phyloP scores from a whole-genome alignment of 139 green algal genomes.

The Raphidocelis subcapitata region DNA sequence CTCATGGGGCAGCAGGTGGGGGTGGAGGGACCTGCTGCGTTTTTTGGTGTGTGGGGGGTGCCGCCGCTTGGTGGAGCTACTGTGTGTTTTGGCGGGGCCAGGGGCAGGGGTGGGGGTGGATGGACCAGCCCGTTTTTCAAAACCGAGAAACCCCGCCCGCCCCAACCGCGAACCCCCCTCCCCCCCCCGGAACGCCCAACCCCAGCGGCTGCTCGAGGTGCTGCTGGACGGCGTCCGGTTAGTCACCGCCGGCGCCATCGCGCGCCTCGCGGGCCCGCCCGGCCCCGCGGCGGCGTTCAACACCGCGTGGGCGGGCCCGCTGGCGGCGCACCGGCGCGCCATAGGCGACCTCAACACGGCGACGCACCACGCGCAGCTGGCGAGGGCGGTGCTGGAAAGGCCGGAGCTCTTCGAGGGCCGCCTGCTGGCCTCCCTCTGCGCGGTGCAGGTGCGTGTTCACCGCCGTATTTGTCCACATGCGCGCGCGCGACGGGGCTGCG shows the following conservation, averaged over 20 bases:
- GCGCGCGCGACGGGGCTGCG: too few species aligned
- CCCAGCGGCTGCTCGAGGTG: background rate
- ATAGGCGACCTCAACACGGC: slow-evolving; percentile 33
- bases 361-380: slow-evolving; percentile 22
- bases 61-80: too few species aligned
- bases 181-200: too few species aligned
- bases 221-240: background rate
- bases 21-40: background rate
- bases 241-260: too few species aligned
- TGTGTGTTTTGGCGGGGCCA: too few species aligned
- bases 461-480: too few species aligned
- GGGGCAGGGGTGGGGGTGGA: too few species aligned
- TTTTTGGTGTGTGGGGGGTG: background rate
- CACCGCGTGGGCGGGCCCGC: background rate
- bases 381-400: slow-evolving; percentile 19
- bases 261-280: background rate
- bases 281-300: background rate
- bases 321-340: slow-evolving; percentile 23
- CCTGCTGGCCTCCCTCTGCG: background rate
- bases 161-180: background rate
- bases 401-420: background rate
- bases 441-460: background rate
- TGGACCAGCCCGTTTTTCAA: too few species aligned
- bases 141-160: too few species aligned
- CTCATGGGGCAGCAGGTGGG: slow-evolving; percentile 23